A percentile compares a stretch with the other conserved stretches of the same genome.
phyloP scores from a whole-genome alignment of 208 protist species.

The Leishmania arabica region DNA sequence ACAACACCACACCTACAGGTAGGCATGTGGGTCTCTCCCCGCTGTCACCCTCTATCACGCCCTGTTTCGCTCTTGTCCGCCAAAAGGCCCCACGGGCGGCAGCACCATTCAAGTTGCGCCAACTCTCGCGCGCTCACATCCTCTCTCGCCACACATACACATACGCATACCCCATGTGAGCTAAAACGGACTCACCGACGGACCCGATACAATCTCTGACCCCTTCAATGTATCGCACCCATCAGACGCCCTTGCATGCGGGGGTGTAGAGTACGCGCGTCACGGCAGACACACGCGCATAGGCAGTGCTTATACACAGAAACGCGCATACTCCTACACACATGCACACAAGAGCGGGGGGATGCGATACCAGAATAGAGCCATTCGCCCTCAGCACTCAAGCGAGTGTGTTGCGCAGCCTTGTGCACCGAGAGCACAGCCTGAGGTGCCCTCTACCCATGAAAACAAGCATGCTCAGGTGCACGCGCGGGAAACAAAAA shows the following conservation, averaged over 20 bases:
- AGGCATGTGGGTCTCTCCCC: background rate
- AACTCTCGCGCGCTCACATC: background rate
- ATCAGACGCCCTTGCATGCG: background rate
- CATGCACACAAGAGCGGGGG: background rate
- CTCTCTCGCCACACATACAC: background rate
- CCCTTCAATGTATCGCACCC: conserved; percentile 26
- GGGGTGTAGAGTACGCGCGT: no score
- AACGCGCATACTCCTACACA: background rate
- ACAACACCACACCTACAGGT: background rate
- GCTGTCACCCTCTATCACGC: background rate
- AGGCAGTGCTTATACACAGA: background rate
- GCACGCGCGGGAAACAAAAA: background rate
- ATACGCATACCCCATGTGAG: background rate
- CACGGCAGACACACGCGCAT: background rate
- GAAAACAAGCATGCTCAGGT: background rate
- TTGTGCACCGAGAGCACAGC: background rate
- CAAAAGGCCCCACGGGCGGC: background rate
- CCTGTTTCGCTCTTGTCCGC: background rate
- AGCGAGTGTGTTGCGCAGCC: background rate
- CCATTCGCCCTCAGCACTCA: conserved; percentile 1
- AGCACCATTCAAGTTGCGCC: background rate
- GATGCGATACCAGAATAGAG: conserved; percentile 22
- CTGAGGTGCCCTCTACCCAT: no score
- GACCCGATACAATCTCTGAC: conserved; percentile 11
- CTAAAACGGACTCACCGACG: no score